Evolutionary conservation across 495 filamentous ascomycete species (phyloP), one percentile per base, ranked within the genome.

Genomic region (Talaromyces wortmannii): DNA sequence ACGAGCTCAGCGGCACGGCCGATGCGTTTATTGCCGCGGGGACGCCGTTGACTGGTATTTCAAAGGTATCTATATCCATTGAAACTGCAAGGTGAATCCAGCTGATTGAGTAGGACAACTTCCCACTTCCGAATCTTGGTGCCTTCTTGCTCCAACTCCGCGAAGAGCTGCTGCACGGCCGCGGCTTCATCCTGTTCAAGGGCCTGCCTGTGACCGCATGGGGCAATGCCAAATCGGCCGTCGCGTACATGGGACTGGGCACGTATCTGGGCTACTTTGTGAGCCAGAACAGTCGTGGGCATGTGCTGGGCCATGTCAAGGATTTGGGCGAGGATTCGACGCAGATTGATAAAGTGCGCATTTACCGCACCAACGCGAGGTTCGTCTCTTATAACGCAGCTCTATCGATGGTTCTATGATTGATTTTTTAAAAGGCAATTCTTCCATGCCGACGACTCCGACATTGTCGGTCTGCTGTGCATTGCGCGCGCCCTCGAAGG

Each of bases 261-360:
- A 85, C 87, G 3, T 83, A 92, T 62, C 76, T 96, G 4, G 91
- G 91, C 36, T 91, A 94, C 70, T 89, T 91, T 55, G 78, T 91
- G 42, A 87, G 82, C 42, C 91, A 96, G 63, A 96, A 96, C 71
- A 82, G 83, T 6, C 81, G 81, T 45, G 91, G 91, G 16, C 91
- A 95, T 67, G 87, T 95, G 12, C 77, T 96, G 6, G 91, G 91
- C 3, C 91, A 96, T 66, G 91, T 95, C 64, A 91, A 95, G 70
- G 89, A 95, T 69, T 78, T 95, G 6, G 87, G 89, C 42, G 91
- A 92, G 55, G 88, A 96, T 68, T 72, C 86, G 32, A 84, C 78
- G 7, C 81, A 88, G 67, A 92, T 88, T 59, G 87, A 95, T 67
- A 82, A 81, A 53, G 90, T 95, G 23, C 82, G 91, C 46, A 95